Evolutionary conservation across 2,329 filamentous ascomycete genomes (phyloP).

Genomic region (Colletotrichum spaethianum): DNA sequence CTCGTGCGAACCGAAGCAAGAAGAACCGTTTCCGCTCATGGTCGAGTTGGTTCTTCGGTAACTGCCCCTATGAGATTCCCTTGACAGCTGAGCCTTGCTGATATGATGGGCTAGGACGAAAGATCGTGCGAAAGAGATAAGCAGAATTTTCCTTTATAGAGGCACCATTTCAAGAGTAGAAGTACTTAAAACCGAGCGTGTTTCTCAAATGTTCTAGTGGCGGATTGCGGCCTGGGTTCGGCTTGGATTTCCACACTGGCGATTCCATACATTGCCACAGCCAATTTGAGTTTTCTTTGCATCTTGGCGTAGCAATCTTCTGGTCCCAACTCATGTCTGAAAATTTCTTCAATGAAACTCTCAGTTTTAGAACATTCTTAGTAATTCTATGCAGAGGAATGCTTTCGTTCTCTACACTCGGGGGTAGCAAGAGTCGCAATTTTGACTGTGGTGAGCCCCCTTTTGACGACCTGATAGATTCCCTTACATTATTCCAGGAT

Average conservation of each 20-base stretch:
- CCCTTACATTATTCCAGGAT: neutral
- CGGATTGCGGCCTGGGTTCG: neutral
- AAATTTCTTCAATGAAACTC: neutral
- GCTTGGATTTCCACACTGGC: neutral
- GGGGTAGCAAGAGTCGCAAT: neutral
- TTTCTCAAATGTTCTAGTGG: neutral
- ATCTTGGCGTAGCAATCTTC: no score
- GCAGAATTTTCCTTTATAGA: no score
- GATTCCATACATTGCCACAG: neutral
- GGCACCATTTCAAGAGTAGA: neutral
- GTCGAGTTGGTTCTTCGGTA: neutral
- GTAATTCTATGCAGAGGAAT: no score
- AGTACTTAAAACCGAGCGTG: neutral
- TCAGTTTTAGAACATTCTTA: no score
- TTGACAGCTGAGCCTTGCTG: neutral
- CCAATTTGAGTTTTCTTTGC: no score
- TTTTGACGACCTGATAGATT: neutral
- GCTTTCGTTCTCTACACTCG: neutral
- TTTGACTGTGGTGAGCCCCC: neutral
- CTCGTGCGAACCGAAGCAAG: neutral
- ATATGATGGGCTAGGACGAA: neutral
- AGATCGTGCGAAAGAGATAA: neutral
- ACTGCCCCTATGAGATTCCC: neutral
- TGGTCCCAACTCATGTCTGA: neutral
- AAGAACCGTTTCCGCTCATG: neutral